Evolutionary conservation across 352 stramenopile species (phyloP).

Genomic region (Globisporangium barbulae): DNA sequence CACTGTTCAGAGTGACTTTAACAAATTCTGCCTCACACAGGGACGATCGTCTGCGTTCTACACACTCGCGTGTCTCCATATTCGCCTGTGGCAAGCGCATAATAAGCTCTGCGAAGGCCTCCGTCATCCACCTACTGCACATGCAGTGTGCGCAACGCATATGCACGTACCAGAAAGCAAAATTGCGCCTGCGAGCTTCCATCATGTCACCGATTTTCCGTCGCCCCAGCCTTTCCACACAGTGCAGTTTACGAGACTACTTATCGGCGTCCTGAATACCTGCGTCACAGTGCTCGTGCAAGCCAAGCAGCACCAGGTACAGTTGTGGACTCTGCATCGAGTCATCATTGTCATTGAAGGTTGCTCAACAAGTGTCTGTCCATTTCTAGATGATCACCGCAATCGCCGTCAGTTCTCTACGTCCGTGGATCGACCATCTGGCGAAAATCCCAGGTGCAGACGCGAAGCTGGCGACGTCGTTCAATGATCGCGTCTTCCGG

Average conservation of each 20-base stretch:
- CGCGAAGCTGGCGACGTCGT: constrained; percentile 49
- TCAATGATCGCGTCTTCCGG: constrained; percentile 66
- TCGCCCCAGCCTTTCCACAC: constrained; percentile 31
- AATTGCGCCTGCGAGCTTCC: constrained; percentile 17
- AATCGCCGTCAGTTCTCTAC: constrained; percentile 24
- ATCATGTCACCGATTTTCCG: constrained; percentile 36
- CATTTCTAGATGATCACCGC: constrained; percentile 21
- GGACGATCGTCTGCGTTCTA: constrained; percentile 23
- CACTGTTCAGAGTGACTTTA: background rate
- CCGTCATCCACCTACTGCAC: background rate
- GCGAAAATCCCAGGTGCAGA: constrained; percentile 32
- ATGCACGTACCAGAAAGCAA: constrained; percentile 10
- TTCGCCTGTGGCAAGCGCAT: constrained; percentile 52
- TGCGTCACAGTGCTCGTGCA: constrained; percentile 34
- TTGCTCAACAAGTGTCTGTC: background rate
- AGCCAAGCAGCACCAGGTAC: constrained; percentile 35
- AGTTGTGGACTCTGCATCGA: background rate
- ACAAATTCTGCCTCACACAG: background rate
- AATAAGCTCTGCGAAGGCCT: constrained; percentile 18
- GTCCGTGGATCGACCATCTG: constrained; percentile 58
- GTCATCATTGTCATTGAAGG: background rate
- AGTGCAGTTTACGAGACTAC: constrained; percentile 42
- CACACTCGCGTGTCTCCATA: constrained; percentile 44
- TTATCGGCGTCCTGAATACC: constrained; percentile 42
- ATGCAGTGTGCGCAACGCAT: constrained; percentile 6